Evolutionary conservation across 441 rosid genomes (phyloP).

Genomic region (Codiaeum variegatum): DNA sequence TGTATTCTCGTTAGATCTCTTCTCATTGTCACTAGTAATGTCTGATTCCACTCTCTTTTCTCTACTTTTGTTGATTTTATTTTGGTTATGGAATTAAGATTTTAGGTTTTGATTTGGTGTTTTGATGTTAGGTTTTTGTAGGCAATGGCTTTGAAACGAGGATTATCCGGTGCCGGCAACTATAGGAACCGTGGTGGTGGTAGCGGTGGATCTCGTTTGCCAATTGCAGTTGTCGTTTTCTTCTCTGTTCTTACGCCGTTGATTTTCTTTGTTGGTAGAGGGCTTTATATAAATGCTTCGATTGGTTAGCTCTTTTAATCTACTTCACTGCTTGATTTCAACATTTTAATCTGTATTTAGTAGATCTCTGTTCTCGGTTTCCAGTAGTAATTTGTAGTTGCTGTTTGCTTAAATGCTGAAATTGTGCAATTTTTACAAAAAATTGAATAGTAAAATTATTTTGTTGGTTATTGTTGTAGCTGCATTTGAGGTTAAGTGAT

Average conservation of each 20-base stretch:
- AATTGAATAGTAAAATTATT: neutral
- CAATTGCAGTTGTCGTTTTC: constrained; percentile 41
- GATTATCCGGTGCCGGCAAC: constrained; percentile 38
- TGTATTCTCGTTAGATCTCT: constrained; percentile 30
- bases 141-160: constrained; percentile 79
- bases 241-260: constrained; percentile 60
- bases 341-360: neutral
- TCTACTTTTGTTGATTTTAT: neutral
- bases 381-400: neutral
- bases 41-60: neutral
- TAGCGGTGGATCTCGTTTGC: constrained; percentile 49
- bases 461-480: neutral
- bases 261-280: constrained; percentile 65
- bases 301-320: constrained; percentile 39
- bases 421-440: neutral
- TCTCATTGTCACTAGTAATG: neutral
- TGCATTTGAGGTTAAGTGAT: neutral
- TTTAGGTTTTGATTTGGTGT: neutral
- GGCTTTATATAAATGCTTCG: constrained; percentile 40
- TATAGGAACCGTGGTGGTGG: constrained; percentile 36
- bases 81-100: neutral
- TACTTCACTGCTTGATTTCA: neutral
- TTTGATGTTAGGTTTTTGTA: constrained; percentile 25
- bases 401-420: neutral
- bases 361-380: neutral